phyloP scores from a whole-genome alignment of 1,284 basidiomycete genomes.

The Cutaneotrichosporon dermatis region DNA sequence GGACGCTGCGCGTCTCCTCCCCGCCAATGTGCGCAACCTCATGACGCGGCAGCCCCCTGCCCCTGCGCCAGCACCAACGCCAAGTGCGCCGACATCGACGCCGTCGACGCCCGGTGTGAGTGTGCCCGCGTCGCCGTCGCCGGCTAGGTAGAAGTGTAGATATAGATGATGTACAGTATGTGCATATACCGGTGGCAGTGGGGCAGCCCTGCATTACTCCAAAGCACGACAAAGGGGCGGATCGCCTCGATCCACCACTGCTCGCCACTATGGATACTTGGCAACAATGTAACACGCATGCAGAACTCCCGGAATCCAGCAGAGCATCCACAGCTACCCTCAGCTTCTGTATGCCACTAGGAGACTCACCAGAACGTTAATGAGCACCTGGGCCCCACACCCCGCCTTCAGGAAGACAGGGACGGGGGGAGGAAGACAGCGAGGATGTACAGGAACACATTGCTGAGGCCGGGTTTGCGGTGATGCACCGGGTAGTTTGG shows the following conservation, averaged over 20 bases:
- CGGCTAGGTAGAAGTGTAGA: too few relatives aligned
- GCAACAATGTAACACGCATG: slow-evolving; percentile 6
- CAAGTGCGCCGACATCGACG: too few relatives aligned
- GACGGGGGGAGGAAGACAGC: slow-evolving; percentile 12
- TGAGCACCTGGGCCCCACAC: slow-evolving; percentile 3
- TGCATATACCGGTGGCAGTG: too few relatives aligned
- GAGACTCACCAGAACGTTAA: slow-evolving; percentile 8
- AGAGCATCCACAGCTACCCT: slow-evolving; percentile 8
- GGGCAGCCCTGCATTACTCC: too few relatives aligned
- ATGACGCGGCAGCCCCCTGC: slow-evolving; percentile 23
- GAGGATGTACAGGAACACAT: slow-evolving; percentile 4
- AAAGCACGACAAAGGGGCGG: too few relatives aligned
- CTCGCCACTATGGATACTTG: background rate
- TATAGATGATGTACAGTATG: too few relatives aligned
- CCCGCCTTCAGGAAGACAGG: slow-evolving; percentile 11
- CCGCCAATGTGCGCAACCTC: slow-evolving; percentile 35
- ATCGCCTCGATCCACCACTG: too few relatives aligned
- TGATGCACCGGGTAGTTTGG: background rate
- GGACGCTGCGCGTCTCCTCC: slow-evolving; percentile 36
- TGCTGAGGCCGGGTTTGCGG: background rate
- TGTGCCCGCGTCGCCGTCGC: too few relatives aligned
- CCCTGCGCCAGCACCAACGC: too few relatives aligned
- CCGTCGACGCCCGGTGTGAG: too few relatives aligned
- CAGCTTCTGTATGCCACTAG: background rate
- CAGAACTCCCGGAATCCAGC: slow-evolving; percentile 15